Conservation (phyloP, 495 filamentous ascomycete genomes). For the Xylaria nigripes region DNA sequence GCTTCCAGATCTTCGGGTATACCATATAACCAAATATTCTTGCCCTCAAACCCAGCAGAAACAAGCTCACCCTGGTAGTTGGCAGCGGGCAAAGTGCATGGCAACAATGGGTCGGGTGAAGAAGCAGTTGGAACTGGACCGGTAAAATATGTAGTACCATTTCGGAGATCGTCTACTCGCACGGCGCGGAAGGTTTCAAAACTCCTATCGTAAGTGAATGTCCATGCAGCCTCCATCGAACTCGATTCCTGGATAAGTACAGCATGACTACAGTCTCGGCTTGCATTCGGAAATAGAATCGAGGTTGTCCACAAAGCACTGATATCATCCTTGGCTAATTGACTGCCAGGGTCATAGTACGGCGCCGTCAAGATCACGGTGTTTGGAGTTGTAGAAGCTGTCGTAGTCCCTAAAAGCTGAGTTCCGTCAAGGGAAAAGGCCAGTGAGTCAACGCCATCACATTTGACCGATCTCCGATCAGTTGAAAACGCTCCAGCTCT, state of each 20-base stretch:
- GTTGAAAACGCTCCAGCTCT: constrained; percentile 53
- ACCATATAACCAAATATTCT: constrained; percentile 73
- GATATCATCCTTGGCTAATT: constrained; percentile 55
- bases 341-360: constrained; percentile 56
- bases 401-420: constrained; percentile 74
- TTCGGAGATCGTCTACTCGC: constrained; percentile 61
- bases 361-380: constrained; percentile 76
- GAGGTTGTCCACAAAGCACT: constrained; percentile 83
- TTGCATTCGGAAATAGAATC: constrained; percentile 74
- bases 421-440: constrained; percentile 77
- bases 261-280: constrained; percentile 67
- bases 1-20: constrained; percentile 66
- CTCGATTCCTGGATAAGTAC: constrained; percentile 59
- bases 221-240: constrained; percentile 69
- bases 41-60: constrained; percentile 64
- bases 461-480: constrained; percentile 72
- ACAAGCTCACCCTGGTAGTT: constrained; percentile 64
- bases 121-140: constrained; percentile 48
- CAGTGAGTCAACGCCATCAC: constrained; percentile 66
- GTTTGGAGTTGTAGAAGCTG: constrained; percentile 52
- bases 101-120: constrained; percentile 43
- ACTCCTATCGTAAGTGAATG: constrained; percentile 68
- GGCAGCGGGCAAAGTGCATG: constrained; percentile 60
- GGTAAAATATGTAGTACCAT: constrained; percentile 76
- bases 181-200: constrained; percentile 73